These are phyloP conservation scores for Yarrowia osloensis DNA, from an alignment of 805 yeast genomes.

Conservation along the genomic window DNA sequence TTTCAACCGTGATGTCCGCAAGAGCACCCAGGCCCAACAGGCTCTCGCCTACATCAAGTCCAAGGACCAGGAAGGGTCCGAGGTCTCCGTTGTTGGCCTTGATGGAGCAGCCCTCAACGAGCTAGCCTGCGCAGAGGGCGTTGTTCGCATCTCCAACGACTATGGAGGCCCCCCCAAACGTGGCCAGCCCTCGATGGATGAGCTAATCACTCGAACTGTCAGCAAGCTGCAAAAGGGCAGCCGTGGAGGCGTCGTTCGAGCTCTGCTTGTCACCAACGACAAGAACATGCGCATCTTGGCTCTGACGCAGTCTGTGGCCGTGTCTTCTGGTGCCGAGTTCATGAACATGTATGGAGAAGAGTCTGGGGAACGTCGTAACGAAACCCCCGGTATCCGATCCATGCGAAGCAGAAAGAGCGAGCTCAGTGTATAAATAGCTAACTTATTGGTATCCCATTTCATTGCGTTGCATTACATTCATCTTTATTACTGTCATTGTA, in stretches of 20 bases:
- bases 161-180: not conserved
- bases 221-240: slow-evolving; percentile 4
- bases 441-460: not conserved
- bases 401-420: slow-evolving; percentile 29
- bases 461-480: not conserved
- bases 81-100: not conserved
- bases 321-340: slow-evolving; percentile 13
- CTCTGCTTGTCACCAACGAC: slow-evolving; percentile 19
- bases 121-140: not conserved
- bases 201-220: not conserved
- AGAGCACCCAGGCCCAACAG: slow-evolving; percentile 1
- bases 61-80: not conserved
- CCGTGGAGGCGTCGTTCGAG: slow-evolving; percentile 6
- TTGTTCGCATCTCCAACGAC: slow-evolving; percentile 1
- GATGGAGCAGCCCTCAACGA: not conserved
- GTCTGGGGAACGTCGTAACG: slow-evolving; percentile 17
- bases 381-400: slow-evolving; percentile 18
- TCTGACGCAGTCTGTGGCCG: not conserved
- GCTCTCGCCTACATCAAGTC: slow-evolving; percentile 10
- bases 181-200: slow-evolving; percentile 11
- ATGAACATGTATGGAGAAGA: slow-evolving; percentile 27
- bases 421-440: slow-evolving; percentile 2
- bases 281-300: slow-evolving; percentile 23
- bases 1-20: slow-evolving; percentile 17
- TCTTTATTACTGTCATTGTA: not conserved